These are phyloP conservation scores for Calonectria pteridis DNA, from an alignment of 2,329 filamentous ascomycete species.

Conservation along the genomic window DNA sequence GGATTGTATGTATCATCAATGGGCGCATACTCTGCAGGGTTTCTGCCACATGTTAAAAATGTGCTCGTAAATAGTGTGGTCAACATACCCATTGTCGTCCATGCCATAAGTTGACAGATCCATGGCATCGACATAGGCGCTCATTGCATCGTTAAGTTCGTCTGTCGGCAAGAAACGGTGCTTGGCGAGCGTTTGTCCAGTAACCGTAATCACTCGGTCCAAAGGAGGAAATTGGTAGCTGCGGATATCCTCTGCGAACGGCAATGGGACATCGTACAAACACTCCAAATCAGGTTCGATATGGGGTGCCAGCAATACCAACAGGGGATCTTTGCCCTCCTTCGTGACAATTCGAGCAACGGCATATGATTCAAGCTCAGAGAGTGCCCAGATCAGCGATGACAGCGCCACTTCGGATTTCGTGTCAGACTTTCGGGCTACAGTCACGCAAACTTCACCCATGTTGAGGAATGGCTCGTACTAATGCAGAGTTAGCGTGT, in stretches of 20 bases:
- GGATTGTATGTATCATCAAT: constrained; percentile 89
- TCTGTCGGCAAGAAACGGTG: constrained; percentile 86
- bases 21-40: constrained; percentile 75
- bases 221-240: constrained; percentile 93
- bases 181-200: constrained; percentile 81
- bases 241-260: constrained; percentile 92
- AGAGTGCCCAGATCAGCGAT: constrained; percentile 88
- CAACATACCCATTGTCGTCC: constrained; percentile 79
- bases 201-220: constrained; percentile 89
- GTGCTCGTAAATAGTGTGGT: background rate
- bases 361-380: constrained; percentile 87
- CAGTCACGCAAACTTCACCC: constrained; percentile 82
- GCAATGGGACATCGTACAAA: constrained; percentile 88
- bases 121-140: constrained; percentile 93
- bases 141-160: constrained; percentile 84
- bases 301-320: constrained; percentile 84
- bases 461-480: constrained; percentile 89
- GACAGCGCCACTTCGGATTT: constrained; percentile 87
- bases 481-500: constrained; percentile 53
- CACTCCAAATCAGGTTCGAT: constrained; percentile 86
- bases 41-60: constrained; percentile 44
- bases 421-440: constrained; percentile 83
- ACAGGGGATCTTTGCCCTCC: constrained; percentile 80
- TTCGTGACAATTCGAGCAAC: constrained; percentile 88
- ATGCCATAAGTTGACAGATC: constrained; percentile 79